Conservation (phyloP, 2,329 filamentous ascomycete species). For the Colletotrichum filicis region DNA sequence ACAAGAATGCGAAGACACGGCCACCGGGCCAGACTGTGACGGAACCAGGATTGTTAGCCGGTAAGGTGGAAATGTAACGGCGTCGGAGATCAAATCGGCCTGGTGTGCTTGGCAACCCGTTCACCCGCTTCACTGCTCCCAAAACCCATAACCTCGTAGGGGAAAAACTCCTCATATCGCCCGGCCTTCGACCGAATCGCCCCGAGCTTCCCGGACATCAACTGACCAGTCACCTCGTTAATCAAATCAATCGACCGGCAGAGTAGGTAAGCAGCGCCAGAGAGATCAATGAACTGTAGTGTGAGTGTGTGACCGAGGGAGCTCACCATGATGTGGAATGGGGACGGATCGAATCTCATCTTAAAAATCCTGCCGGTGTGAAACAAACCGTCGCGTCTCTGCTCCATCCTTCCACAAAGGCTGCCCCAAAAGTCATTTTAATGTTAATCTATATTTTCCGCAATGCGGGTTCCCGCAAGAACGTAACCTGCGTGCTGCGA, state of each 20-base stretch:
- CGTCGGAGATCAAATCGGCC: conserved; percentile 9
- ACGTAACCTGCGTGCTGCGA: conserved; percentile 8
- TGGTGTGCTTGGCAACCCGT: conserved; percentile 9
- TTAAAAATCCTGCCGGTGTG: conserved; percentile 31
- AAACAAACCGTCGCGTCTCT: conserved; percentile 27
- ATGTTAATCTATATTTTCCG: conserved; percentile 25
- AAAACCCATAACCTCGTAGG: not conserved
- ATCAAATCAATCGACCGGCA: not conserved
- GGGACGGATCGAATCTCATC: conserved; percentile 20
- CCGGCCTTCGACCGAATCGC: conserved; percentile 24
- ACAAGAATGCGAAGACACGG: not conserved
- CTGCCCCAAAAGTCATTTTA: conserved; percentile 27
- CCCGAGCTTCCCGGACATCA: not conserved
- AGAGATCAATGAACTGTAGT: not conserved
- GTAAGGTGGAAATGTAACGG: conserved; percentile 9
- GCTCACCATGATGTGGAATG: conserved; percentile 7
- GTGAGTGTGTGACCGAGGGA: too few species aligned
- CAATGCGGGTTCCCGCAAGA: not conserved
- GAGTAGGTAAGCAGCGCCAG: not conserved
- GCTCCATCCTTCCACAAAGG: conserved; percentile 9
- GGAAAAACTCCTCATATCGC: not conserved
- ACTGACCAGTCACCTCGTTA: conserved; percentile 10
- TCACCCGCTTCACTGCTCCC: conserved; percentile 9
- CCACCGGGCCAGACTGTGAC: not conserved
- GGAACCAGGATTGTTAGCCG: not conserved